phyloP scores from a whole-genome alignment of 495 filamentous ascomycete species.

The Apiosordaria backusii region DNA sequence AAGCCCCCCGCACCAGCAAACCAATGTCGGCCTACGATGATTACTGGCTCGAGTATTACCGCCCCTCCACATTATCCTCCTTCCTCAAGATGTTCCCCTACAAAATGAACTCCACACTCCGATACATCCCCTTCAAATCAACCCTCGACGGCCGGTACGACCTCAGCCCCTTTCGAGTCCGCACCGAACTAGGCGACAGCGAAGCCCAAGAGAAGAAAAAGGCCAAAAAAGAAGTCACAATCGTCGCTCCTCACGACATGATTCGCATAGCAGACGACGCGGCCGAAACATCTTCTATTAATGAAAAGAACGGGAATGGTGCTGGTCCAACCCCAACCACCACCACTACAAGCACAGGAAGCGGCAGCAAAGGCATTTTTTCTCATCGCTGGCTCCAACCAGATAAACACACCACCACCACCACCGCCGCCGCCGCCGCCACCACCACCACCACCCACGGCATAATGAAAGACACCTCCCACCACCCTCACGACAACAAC shows the following conservation, averaged over 20 bases:
- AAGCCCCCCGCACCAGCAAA: slow-evolving; percentile 41
- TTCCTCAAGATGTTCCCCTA: slow-evolving; percentile 86
- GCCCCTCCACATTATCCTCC: slow-evolving; percentile 77
- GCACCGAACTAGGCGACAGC: slow-evolving; percentile 42
- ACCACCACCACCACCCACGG: slow-evolving; percentile 2
- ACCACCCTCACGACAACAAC: neutral
- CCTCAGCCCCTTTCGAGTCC: slow-evolving; percentile 77
- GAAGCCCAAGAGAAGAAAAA: slow-evolving; percentile 51
- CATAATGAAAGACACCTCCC: slow-evolving; percentile 19
- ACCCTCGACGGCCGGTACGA: slow-evolving; percentile 71
- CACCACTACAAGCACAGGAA: slow-evolving; percentile 11
- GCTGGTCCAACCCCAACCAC: slow-evolving; percentile 6
- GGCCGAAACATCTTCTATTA: slow-evolving; percentile 39
- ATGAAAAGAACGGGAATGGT: slow-evolving; percentile 28
- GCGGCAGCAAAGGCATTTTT: slow-evolving; percentile 37
- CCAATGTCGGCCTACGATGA: slow-evolving; percentile 76
- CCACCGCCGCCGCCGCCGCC: too few species aligned
- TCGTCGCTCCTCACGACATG: slow-evolving; percentile 52
- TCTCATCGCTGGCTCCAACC: slow-evolving; percentile 53
- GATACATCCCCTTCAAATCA: slow-evolving; percentile 70
- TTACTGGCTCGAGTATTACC: slow-evolving; percentile 98
- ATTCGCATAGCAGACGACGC: slow-evolving; percentile 27
- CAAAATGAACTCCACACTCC: slow-evolving; percentile 81
- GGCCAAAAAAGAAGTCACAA: slow-evolving; percentile 58
- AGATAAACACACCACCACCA: slow-evolving; percentile 20